Evolutionary conservation across 805 yeast genomes (phyloP).

Genomic region (Phaffomyces antillensis): DNA sequence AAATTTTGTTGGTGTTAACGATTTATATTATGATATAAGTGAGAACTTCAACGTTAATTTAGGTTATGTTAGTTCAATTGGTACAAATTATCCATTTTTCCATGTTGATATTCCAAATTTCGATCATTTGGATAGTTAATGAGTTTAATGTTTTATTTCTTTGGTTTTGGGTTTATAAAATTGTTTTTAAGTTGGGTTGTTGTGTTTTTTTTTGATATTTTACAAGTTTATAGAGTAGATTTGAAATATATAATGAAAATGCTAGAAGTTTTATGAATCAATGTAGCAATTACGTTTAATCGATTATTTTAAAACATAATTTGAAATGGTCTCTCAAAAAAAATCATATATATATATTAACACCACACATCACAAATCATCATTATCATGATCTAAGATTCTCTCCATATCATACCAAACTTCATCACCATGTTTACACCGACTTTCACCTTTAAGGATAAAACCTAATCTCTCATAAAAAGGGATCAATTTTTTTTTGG

Average conservation of each 20-base stretch:
- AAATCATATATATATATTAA: too few species aligned
- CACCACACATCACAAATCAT: constrained; percentile 5
- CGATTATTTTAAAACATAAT: too few species aligned
- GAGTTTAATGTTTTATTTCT: background rate
- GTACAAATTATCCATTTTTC: constrained; percentile 68
- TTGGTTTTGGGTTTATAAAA: too few species aligned
- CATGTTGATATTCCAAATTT: constrained; percentile 66
- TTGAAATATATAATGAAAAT: too few species aligned
- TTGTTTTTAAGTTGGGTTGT: too few species aligned
- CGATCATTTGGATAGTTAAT: constrained; percentile 13
- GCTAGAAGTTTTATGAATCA: too few species aligned
- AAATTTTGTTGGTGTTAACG: constrained; percentile 1
- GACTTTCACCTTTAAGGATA: constrained; percentile 56
- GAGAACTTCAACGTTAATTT: constrained; percentile 20
- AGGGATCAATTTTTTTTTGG: constrained; percentile 59
- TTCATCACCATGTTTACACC: constrained; percentile 49
- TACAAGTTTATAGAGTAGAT: background rate
- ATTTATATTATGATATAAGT: constrained; percentile 18
- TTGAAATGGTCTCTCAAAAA: too few species aligned
- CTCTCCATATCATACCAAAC: constrained; percentile 53
- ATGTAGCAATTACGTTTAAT: too few species aligned
- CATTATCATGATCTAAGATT: constrained; percentile 36
- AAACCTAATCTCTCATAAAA: constrained; percentile 85
- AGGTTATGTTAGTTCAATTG: constrained; percentile 45
- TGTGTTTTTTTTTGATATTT: background rate